Percentiles rank a stretch among this genome's conserved stretches.
Evolutionary conservation across 1,139 yeast species (phyloP).

Genomic region (Pichiaceae sp.): DNA sequence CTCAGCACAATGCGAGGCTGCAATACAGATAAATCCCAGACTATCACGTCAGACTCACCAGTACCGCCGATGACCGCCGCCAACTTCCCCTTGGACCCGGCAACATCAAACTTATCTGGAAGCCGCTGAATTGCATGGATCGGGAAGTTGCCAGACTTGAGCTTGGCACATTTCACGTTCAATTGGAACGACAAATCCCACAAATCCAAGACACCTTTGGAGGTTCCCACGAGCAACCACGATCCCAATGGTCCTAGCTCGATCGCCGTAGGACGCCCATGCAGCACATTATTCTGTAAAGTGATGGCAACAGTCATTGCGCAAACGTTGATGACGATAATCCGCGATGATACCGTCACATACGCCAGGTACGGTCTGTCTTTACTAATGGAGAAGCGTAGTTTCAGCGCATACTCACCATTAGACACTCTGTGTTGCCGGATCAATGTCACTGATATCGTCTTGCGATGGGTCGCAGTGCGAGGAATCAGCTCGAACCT

Average conservation of each 20-base stretch:
- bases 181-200: constrained; percentile 77
- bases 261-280: constrained; percentile 60
- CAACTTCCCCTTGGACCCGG: constrained; percentile 27
- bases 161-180: constrained; percentile 53
- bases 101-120: constrained; percentile 28
- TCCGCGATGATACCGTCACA: constrained; percentile 44
- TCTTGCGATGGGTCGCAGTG: constrained; percentile 1
- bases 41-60: constrained; percentile 47
- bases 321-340: constrained; percentile 53
- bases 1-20: constrained; percentile 53
- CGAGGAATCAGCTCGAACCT: constrained; percentile 34
- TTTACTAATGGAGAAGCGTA: constrained; percentile 30
- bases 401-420: constrained; percentile 30
- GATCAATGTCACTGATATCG: constrained; percentile 27
- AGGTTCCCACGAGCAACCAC: constrained; percentile 73
- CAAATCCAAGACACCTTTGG: constrained; percentile 60
- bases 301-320: constrained; percentile 38
- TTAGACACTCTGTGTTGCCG: constrained; percentile 34
- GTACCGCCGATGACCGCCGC: constrained; percentile 64
- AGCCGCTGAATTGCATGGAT: constrained; percentile 38
- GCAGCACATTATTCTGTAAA: constrained; percentile 48
- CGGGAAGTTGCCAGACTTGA: constrained; percentile 35
- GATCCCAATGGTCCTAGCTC: constrained; percentile 41
- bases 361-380: constrained; percentile 33
- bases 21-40: constrained; percentile 69